Evolutionary conservation across 768 basidiomycete species (phyloP).

Genomic region (Hericium erinaceus): DNA sequence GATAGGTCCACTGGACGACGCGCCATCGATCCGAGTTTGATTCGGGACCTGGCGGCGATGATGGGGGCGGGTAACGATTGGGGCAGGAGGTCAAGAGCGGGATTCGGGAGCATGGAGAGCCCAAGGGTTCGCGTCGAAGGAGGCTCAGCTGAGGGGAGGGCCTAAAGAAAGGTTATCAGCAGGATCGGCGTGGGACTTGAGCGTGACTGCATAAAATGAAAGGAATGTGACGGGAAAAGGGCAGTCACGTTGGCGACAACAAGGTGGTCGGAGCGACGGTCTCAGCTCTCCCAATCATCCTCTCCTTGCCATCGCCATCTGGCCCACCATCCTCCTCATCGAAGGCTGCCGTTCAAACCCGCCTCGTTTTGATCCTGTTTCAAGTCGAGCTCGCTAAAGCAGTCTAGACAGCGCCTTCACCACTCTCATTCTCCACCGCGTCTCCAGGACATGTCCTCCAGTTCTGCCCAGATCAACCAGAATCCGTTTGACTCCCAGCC

Average conservation of each 20-base stretch:
- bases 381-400: not conserved
- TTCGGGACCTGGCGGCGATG: too few relatives aligned
- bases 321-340: too few relatives aligned
- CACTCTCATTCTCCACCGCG: not conserved
- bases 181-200: not conserved
- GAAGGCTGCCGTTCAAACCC: not conserved
- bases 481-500: conserved; percentile 10
- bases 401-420: not conserved
- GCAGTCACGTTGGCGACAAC: not conserved
- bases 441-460: conserved; percentile 9
- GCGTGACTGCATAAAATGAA: not conserved
- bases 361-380: not conserved
- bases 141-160: too few relatives aligned
- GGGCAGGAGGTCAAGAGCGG: not conserved
- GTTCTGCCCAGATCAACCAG: conserved; percentile 12
- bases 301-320: too few relatives aligned
- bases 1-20: not conserved
- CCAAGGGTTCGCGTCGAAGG: not conserved
- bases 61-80: too few relatives aligned
- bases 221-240: not conserved
- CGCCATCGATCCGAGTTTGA: too few relatives aligned
- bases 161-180: not conserved
- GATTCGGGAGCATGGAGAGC: not conserved
- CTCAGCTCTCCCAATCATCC: too few relatives aligned
- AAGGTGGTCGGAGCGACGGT: too few relatives aligned